Conservation (phyloP, 2,329 filamentous ascomycete species). For the Talaromyces piceae region DNA sequence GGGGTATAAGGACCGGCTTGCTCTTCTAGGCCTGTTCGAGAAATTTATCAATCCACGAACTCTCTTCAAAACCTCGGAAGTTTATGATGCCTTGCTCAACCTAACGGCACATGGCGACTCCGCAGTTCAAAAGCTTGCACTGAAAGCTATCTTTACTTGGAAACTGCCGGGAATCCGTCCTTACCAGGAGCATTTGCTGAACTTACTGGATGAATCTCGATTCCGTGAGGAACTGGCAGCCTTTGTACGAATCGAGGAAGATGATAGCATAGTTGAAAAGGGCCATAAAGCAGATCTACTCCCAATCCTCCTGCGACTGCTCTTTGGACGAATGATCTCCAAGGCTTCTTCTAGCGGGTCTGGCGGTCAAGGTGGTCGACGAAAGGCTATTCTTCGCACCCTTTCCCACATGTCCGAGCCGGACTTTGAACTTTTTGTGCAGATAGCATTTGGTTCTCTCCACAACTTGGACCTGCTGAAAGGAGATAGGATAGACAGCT, state of each 20-base stretch:
- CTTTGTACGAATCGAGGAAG: constrained; percentile 65
- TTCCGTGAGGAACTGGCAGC: constrained; percentile 93
- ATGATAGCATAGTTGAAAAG: constrained; percentile 60
- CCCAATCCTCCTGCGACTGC: constrained; percentile 74
- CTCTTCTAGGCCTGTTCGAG: constrained; percentile 71
- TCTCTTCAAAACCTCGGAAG: constrained; percentile 67
- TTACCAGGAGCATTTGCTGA: constrained; percentile 79
- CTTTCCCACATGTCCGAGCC: constrained; percentile 67
- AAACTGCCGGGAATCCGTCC: constrained; percentile 67
- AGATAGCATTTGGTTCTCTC: constrained; percentile 70
- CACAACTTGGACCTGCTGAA: constrained; percentile 53
- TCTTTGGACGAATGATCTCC: constrained; percentile 85
- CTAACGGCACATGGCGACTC: constrained; percentile 81
- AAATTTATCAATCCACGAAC: constrained; percentile 82
- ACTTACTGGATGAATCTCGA: constrained; percentile 79
- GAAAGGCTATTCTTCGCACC: constrained; percentile 66
- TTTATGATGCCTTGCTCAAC: constrained; percentile 65
- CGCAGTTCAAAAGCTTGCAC: constrained; percentile 76
- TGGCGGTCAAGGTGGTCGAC: constrained; percentile 71
- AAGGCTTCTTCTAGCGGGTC: constrained; percentile 69
- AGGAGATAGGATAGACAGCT: constrained; percentile 42
- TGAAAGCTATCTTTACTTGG: constrained; percentile 84
- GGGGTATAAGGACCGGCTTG: constrained; percentile 66
- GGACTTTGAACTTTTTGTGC: constrained; percentile 73
- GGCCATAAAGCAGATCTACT: constrained; percentile 68